Evolutionary conservation across 169 alveolate species (phyloP), one percentile per base, ranked within the genome.

Genomic region (Plasmodium ovale): DNA sequence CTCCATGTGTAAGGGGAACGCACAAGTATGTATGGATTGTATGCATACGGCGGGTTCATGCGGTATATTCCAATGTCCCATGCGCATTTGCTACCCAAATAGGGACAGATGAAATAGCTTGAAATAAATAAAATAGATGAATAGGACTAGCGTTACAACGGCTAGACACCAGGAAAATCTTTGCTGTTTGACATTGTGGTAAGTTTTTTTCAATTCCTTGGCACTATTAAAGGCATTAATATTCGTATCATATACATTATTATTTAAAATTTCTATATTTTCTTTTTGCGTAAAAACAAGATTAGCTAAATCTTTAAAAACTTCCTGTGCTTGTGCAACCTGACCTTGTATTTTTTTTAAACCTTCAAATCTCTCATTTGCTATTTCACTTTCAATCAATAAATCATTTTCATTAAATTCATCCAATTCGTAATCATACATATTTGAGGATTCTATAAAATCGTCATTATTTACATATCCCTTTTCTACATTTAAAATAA

Each of bases 311-410:
- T 82, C 90, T 67, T 67, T 64, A 67, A 82, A 82, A 53, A 82
- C 90, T 82, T 82, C 90, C 53, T 82, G 90, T 65, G 90, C 90
- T 54, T 82, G 90, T 1, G 72, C 90, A 27, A 82, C 90, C 67
- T 82, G 90, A 10, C 90, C 74, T 65, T 82, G 90, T 31, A 82
- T 82, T 82, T 82, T 82, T 82, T 82, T 82, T 23, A 82, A 65
- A 21, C 90, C 90, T 67, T 64, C 71, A 56, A 49, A 82, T 42
- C 72, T 44, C 19, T 82, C 72, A 21, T 69, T 67, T 16, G 82
- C 72, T 65, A 82, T 82, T 65, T 82, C 90, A 39, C 31, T 31
- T 23, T 82, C 90, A 19, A 82, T 82, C 67, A 82, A 82, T 14
- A 37, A 59, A 44, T 82, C 90, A 31, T 82, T 82, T 82, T 82